These are phyloP conservation scores for Citrus hindsii DNA, from an alignment of 345 rosid species.

Conservation along the genomic window DNA sequence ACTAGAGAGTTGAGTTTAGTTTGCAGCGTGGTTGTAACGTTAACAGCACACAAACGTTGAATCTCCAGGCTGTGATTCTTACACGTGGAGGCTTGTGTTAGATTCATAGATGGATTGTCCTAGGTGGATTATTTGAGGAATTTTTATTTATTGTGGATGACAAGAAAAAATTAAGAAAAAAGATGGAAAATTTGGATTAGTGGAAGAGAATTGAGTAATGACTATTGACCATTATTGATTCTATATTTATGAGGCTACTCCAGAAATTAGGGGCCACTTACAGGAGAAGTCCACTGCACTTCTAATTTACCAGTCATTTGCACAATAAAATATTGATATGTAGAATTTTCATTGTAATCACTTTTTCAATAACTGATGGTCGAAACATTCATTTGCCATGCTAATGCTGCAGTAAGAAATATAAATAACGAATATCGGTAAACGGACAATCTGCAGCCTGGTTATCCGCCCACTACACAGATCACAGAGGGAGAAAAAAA, in stretches of 20 bases:
- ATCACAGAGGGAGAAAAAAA: no score
- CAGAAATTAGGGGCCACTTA: neutral
- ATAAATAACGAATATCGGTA: no score
- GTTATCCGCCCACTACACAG: no score
- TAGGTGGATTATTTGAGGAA: slow-evolving; percentile 20
- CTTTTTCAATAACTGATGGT: no score
- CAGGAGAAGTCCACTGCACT: no score
- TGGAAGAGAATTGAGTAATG: neutral
- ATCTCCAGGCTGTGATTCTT: slow-evolving; percentile 35
- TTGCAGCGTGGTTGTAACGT: neutral
- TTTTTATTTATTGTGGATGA: slow-evolving; percentile 22
- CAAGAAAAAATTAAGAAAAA: neutral
- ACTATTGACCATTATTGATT: neutral
- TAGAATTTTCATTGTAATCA: no score
- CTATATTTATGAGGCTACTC: neutral
- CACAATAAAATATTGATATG: no score
- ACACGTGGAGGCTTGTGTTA: slow-evolving; percentile 43
- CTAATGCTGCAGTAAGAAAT: no score
- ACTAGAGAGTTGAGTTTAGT: neutral
- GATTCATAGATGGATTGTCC: slow-evolving; percentile 17
- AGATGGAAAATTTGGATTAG: neutral
- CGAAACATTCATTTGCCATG: no score
- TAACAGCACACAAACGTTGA: neutral
- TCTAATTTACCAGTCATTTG: no score
- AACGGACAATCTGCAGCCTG: no score